These are phyloP conservation scores for Trametes sanguinea DNA, from an alignment of 768 basidiomycete species.

Conservation along the genomic window DNA sequence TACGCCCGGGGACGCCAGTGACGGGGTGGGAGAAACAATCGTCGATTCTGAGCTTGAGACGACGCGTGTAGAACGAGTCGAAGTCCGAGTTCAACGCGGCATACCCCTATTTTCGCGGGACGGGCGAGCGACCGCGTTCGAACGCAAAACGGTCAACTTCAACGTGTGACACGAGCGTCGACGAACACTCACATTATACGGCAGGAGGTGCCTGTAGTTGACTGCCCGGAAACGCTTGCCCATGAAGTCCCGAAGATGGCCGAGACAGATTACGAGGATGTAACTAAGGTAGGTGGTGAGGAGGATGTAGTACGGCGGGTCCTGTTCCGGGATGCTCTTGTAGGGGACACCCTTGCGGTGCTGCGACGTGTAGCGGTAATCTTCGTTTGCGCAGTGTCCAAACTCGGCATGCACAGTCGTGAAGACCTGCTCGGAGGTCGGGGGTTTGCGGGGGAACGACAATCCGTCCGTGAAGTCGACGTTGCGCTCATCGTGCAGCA, in stretches of 20 bases:
- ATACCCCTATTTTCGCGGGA: conserved; percentile 65
- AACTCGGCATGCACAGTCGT: conserved; percentile 87
- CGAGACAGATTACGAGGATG: conserved; percentile 86
- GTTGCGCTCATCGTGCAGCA: conserved; percentile 52
- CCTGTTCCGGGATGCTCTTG: conserved; percentile 62
- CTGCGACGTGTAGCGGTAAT: conserved; percentile 66
- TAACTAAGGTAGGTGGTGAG: conserved; percentile 93
- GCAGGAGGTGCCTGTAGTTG: conserved; percentile 80
- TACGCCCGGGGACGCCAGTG: conserved; percentile 94
- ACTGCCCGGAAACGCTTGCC: conserved; percentile 78
- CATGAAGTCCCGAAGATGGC: conserved; percentile 93
- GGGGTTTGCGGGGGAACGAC: conserved; percentile 61
- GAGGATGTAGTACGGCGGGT: conserved; percentile 92
- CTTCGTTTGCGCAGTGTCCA: conserved; percentile 83
- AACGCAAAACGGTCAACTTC: conserved; percentile 11
- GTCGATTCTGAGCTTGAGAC: conserved; percentile 91
- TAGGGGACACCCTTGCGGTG: conserved; percentile 55
- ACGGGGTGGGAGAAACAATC: conserved; percentile 93
- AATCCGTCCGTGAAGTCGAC: conserved; percentile 52
- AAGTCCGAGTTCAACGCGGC: conserved; percentile 97
- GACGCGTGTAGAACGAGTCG: conserved; percentile 98
- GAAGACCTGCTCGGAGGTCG: conserved; percentile 80
- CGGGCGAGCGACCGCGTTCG: too few relatives aligned
- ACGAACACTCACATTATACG: conserved; percentile 67
- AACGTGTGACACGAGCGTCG: conserved; percentile 1